Conservation (phyloP, 2,329 filamentous ascomycete species). For the Arthrobotrys megalospora region DNA sequence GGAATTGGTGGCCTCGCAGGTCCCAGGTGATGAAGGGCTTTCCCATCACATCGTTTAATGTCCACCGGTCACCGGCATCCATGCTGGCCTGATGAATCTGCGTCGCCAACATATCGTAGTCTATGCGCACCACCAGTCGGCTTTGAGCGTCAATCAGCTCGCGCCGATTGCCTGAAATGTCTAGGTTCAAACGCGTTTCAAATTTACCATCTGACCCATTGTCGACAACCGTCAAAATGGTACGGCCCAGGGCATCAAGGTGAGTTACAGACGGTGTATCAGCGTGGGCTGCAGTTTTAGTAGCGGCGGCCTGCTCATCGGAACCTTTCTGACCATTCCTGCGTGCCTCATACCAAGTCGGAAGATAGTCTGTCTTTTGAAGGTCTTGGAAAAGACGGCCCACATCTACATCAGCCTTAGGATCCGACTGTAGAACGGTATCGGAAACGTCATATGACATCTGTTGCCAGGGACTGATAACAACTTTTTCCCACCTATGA, state of each 20-base stretch:
- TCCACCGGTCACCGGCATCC: constrained; percentile 18
- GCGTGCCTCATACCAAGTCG: constrained; percentile 60
- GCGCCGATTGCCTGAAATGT: constrained; percentile 5
- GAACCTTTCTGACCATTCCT: constrained; percentile 28
- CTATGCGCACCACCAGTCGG: background rate
- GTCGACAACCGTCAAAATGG: constrained; percentile 8
- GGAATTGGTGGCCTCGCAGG: background rate
- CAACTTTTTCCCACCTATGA: constrained; percentile 62
- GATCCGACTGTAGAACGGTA: constrained; percentile 25
- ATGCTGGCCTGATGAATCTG: constrained; percentile 9
- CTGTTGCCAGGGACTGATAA: constrained; percentile 28
- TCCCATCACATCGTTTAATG: background rate
- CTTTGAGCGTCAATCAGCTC: constrained; percentile 3
- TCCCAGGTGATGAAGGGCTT: constrained; percentile 2
- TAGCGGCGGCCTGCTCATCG: constrained; percentile 17
- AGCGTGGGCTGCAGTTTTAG: constrained; percentile 36
- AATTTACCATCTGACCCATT: constrained; percentile 15
- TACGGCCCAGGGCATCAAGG: constrained; percentile 26
- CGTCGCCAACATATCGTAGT: constrained; percentile 15
- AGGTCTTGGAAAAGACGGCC: constrained; percentile 18
- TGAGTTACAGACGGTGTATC: constrained; percentile 37
- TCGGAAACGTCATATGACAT: constrained; percentile 19
- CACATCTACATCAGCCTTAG: constrained; percentile 32
- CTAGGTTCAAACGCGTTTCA: background rate
- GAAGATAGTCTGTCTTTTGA: constrained; percentile 39